Base-by-base conservation (phyloP, 345 rosid species). In the Eucalyptus globulus region DNA sequence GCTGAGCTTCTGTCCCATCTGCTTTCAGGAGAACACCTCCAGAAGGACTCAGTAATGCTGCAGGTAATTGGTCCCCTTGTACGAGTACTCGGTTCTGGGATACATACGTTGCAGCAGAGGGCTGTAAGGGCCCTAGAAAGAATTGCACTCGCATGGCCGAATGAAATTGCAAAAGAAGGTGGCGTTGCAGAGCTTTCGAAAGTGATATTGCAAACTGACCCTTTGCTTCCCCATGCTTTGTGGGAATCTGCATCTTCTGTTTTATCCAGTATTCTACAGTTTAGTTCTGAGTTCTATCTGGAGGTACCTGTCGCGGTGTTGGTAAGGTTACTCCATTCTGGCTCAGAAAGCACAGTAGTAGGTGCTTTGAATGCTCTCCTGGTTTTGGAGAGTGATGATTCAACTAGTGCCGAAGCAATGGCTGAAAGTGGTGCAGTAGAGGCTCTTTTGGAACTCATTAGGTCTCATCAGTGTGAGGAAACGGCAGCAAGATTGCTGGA, bases 401-500 rank as follows among this genome's bases (percentile, higher is more conserved):
- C 97, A 88, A 95, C 98, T 76, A 97, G 99, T 89, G 99, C 99
- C 4, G 99, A 96, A 92, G 98, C 99, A 65, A 97, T 98, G 99
- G 99, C 99, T 86, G 99, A 96, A 92, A 96, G 99, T 89, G 99
- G 99, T 88, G 99, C 99, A 86, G 93, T 98, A 90, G 99, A 97
- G 95, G 99, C 98, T 92, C 96, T 98, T 83, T 93, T 98, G 93
- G 99, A 96, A 94, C 98, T 98, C 91, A 94, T 98, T 53, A 95
- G 99, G 90, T 87, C 96, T 92, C 99, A 98, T 92, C 99, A 96
- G 87, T 97, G 98, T 45, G 99, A 98, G 93, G 99, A 98, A 93
- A 95, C 97, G 86, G 95, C 99, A 87, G 98, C 99, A 51, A 96
- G 99, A 91, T 94, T 98, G 72, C 95, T 98, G 37, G 99, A 98